Conservation (phyloP, 225 moss, liverwort and hornwort genomes). For the Physcomitrellopsis africana region DNA sequence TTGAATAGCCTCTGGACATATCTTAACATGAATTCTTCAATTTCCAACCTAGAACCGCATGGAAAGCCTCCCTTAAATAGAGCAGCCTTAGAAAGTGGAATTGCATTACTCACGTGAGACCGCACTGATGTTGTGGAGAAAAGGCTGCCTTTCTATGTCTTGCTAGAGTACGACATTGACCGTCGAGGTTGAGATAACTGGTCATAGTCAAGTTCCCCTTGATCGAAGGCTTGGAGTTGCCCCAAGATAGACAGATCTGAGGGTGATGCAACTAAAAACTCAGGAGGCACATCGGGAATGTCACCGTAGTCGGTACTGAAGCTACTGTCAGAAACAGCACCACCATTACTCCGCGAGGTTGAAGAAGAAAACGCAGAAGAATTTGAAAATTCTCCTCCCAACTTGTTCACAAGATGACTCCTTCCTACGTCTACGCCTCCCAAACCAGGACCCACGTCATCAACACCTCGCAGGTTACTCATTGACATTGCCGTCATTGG, state of each 20-base stretch:
- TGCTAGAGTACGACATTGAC: slow-evolving; percentile 51
- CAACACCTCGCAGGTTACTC: slow-evolving; percentile 53
- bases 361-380: slow-evolving; percentile 51
- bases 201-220: slow-evolving; percentile 46
- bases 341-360: slow-evolving; percentile 43
- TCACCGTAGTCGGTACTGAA: slow-evolving; percentile 49
- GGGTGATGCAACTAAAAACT: slow-evolving; percentile 43
- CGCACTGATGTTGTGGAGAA: slow-evolving; percentile 20
- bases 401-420: slow-evolving; percentile 40
- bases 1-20: slow-evolving; percentile 23
- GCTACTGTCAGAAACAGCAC: slow-evolving; percentile 46
- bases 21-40: slow-evolving; percentile 17
- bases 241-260: slow-evolving; percentile 59
- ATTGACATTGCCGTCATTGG: slow-evolving; percentile 57
- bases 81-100: slow-evolving; percentile 30
- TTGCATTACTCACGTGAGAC: slow-evolving; percentile 33
- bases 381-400: slow-evolving; percentile 43
- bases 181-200: slow-evolving; percentile 45
- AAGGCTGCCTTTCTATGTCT: slow-evolving; percentile 14
- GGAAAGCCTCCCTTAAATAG: slow-evolving; percentile 31
- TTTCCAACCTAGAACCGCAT: slow-evolving; percentile 36
- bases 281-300: slow-evolving; percentile 38
- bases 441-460: slow-evolving; percentile 35
- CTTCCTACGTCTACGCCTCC: slow-evolving; percentile 39
- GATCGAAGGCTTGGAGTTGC: slow-evolving; percentile 58